These are phyloP conservation scores for Cordyceps militaris DNA, from an alignment of 2,329 filamentous ascomycete species.

Conservation along the genomic window DNA sequence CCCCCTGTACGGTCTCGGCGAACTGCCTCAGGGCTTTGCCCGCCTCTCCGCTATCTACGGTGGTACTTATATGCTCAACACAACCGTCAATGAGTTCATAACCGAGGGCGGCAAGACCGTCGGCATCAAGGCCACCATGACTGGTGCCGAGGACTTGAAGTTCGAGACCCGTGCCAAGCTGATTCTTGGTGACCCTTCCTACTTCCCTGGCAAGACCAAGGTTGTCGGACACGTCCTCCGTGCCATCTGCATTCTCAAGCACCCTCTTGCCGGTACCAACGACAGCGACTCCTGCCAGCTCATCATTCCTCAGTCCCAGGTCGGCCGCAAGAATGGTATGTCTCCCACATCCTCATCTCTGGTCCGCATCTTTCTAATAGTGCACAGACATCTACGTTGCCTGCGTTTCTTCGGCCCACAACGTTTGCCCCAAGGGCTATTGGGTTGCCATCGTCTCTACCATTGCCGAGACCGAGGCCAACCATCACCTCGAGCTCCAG, in stretches of 20 bases:
- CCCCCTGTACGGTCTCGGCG: slow-evolving; percentile 92
- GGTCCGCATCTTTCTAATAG: slow-evolving; percentile 9
- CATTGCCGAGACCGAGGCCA: slow-evolving; percentile 83
- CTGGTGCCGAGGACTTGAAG: slow-evolving; percentile 81
- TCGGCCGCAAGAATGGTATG: slow-evolving; percentile 90
- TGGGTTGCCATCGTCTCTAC: slow-evolving; percentile 98
- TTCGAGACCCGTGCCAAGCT: slow-evolving; percentile 95
- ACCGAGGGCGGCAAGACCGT: slow-evolving; percentile 82
- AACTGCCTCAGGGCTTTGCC: slow-evolving; percentile 95
- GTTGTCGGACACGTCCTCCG: slow-evolving; percentile 86
- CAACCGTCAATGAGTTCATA: slow-evolving; percentile 79
- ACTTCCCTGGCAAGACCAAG: slow-evolving; percentile 86
- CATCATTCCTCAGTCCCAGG: slow-evolving; percentile 96
- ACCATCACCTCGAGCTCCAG: slow-evolving; percentile 93
- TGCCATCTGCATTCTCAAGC: slow-evolving; percentile 95
- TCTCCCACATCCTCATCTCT: not conserved
- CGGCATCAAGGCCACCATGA: slow-evolving; percentile 97
- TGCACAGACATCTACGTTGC: slow-evolving; percentile 86
- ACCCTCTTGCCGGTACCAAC: slow-evolving; percentile 84
- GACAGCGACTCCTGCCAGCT: slow-evolving; percentile 86
- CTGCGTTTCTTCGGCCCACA: slow-evolving; percentile 90
- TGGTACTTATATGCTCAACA: slow-evolving; percentile 99
- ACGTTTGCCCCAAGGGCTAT: slow-evolving; percentile 97
- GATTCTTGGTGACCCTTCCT: slow-evolving; percentile 92
- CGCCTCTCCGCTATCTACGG: slow-evolving; percentile 97